These are phyloP conservation scores for Lepidium aucheri DNA, from an alignment of 345 rosid genomes.

Conservation along the genomic window DNA sequence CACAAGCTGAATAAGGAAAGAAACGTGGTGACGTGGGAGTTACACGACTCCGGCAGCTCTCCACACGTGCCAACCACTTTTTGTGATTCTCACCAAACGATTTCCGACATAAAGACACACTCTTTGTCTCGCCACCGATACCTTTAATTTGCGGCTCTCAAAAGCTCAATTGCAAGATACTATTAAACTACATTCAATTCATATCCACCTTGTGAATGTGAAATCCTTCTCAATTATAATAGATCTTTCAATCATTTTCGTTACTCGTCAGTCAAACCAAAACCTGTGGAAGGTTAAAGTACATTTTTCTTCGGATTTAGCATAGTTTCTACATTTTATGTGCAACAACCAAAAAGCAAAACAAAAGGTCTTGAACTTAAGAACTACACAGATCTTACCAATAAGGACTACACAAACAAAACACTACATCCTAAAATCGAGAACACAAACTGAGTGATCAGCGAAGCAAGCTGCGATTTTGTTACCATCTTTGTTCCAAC, in stretches of 20 bases:
- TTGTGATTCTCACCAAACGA: neutral
- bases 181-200: neutral
- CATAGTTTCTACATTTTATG: neutral
- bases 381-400: neutral
- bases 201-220: neutral
- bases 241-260: neutral
- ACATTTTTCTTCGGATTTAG: neutral
- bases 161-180: neutral
- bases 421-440: slow-evolving; percentile 82
- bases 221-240: too few relatives aligned
- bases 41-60: slow-evolving; percentile 2
- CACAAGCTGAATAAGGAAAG: too few relatives aligned
- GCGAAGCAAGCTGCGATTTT: slow-evolving; percentile 96
- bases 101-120: neutral
- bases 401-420: neutral
- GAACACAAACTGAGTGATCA: slow-evolving; percentile 70
- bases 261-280: neutral
- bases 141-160: neutral
- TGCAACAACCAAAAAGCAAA: slow-evolving; percentile 2
- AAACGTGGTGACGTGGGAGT: slow-evolving; percentile 18
- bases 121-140: neutral
- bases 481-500: slow-evolving; percentile 97
- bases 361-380: neutral
- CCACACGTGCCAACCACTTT: slow-evolving; percentile 4
- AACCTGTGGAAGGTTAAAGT: neutral